Evolutionary conservation across 2,329 filamentous ascomycete species (phyloP), one percentile per base, ranked within the genome.

Genomic region (Tolypocladium capitatum): DNA sequence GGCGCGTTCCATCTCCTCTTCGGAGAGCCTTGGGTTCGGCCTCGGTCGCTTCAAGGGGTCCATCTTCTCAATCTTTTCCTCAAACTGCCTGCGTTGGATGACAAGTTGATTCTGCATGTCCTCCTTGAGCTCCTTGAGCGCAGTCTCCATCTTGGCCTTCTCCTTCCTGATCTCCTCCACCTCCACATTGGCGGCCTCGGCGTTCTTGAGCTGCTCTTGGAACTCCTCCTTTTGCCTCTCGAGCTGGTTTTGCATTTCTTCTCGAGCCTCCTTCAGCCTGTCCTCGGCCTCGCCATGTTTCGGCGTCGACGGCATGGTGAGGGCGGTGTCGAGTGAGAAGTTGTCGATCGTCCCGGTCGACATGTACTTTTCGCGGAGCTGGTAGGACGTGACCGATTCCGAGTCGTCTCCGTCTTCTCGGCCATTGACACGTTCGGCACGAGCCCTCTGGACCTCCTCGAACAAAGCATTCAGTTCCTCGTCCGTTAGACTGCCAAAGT

Each of bases 291-390:
- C 87, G 24, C 76, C 78, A 51, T 84, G 81, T 51, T 80, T 86
- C 2, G 92, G 92, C 0, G 91, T 97, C 0, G 89, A 94, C 2
- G 92, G 92, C 75, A 96, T 89, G 0, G 92, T 98, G 45, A 98
- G 73, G 13, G 83, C 84, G 1, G 92, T 98, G 62, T 98, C 92
- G 16, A 98, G 73, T 2, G 91, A 97, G 59, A 96, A 92, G 61
- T 94, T 96, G 66, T 98, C 92, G 46, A 97, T 75, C 0, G 91
- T 96, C 2, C 91, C 91, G 48, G 85, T 92, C 3, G 90, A 96
- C 70, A 95, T 79, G 65, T 97, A 97, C 60, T 97, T 97, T 57
- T 98, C 92, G 46, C 92, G 78, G 30, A 90, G 74, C 2, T 88
- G 84, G 60, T 90, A 96, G 0, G 91, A 96, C 28, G 83, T 85